Evolutionary conservation across 768 basidiomycete genomes (phyloP), one percentile per base, ranked within the genome.

Genomic region (Lentinula sp.): DNA sequence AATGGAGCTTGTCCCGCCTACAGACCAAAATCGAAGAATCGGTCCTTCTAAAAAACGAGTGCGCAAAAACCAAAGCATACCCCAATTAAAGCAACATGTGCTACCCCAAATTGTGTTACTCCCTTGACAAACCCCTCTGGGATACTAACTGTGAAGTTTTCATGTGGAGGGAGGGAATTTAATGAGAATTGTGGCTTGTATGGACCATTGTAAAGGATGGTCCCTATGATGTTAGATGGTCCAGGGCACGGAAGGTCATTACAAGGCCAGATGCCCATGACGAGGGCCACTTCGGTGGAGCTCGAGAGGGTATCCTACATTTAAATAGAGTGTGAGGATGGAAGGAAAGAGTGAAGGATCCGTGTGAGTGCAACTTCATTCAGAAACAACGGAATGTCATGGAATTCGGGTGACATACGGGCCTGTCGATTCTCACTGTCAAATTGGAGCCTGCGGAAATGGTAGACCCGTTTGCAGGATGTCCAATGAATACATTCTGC

Each of bases 151-250:
- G 50, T 42, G 20, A 51, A 60, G 28, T 60, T 60, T 28, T 60
- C 49, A 60, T 60, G 59, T 6, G 59, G 59, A 15, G 59, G 59
- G 20, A 60, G 59, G 23, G 43, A 36, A 52, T 52, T 23, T 33
- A 36, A 52, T 12, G 59, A 60, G 50, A 60, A 60, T 60, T 75
- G 63, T 0, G 82, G 81, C 28, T 68, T 64, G 61, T 73, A 83
- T 9, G 68, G 68, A 16, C 82, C 83, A 46, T 75, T 77, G 68
- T 80, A 82, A 50, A 84, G 69, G n/a, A 83, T 73, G 9, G 59
- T 65, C 12, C 81, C 81, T 65, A 82, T 61, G 16, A 68, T 58
- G 6, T 69, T 70, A 1, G 60, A 48, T 7, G 68, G 69, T 6
- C 69, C 36, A 15, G 59, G 48, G 62, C 74, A 71, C 46, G 65